A percentile compares a stretch with the other conserved stretches of the same genome.
Conservation (phyloP, 2,329 filamentous ascomycete genomes). For the Epichloe scottii region DNA sequence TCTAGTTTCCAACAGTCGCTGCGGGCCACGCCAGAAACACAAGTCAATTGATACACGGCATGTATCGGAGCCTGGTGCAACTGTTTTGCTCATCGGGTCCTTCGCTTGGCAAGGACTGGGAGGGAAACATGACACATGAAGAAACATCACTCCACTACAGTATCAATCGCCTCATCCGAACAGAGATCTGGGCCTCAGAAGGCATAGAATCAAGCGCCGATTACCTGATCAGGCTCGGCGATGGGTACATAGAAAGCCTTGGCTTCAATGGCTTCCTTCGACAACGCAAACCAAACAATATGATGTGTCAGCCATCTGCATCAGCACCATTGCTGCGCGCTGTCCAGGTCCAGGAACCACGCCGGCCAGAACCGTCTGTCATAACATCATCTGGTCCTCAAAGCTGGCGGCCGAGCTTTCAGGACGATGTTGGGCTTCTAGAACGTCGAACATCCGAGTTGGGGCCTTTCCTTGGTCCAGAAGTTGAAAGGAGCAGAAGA, state of each 20-base stretch:
- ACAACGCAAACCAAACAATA: constrained; percentile 6
- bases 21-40: background rate
- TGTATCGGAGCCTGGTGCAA: constrained; percentile 27
- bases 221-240: constrained; percentile 37
- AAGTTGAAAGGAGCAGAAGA: constrained; percentile 18
- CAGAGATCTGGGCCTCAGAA: constrained; percentile 33
- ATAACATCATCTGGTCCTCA: background rate
- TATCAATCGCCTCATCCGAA: constrained; percentile 32
- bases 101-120: constrained; percentile 31
- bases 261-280: constrained; percentile 23
- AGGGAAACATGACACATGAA: constrained; percentile 28
- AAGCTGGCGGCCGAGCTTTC: constrained; percentile 5
- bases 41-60: constrained; percentile 4
- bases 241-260: constrained; percentile 24
- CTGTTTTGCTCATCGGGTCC: constrained; percentile 32
- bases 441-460: constrained; percentile 6
- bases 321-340: constrained; percentile 4
- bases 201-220: constrained; percentile 35
- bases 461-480: constrained; percentile 1
- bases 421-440: constrained; percentile 8
- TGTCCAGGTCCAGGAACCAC: constrained; percentile 3
- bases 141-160: constrained; percentile 30
- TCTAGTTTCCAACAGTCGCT: background rate
- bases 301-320: constrained; percentile 5
- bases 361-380: constrained; percentile 4